These are phyloP conservation scores for Brassica nigra DNA, from an alignment of 345 rosid genomes.

Conservation along the genomic window DNA sequence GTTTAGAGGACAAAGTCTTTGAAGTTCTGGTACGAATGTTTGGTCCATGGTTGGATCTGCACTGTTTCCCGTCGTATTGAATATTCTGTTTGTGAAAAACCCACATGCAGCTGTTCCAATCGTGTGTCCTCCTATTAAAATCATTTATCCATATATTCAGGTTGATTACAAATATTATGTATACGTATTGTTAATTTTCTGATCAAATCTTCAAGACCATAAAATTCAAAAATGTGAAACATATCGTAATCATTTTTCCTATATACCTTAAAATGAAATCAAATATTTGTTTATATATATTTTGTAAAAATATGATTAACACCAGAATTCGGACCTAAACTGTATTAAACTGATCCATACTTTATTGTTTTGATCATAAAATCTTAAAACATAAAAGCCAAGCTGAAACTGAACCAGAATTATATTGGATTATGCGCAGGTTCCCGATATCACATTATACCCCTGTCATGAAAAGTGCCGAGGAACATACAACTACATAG, in stretches of 20 bases:
- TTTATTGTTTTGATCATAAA: too few relatives aligned
- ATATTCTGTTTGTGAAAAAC: constrained; percentile 46
- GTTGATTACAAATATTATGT: not conserved
- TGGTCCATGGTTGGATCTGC: constrained; percentile 49
- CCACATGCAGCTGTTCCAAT: constrained; percentile 57
- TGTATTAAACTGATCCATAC: too few relatives aligned
- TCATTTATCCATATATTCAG: not conserved
- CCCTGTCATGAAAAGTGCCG: too few relatives aligned
- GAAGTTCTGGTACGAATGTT: constrained; percentile 45
- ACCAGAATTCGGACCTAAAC: too few relatives aligned
- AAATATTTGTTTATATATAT: too few relatives aligned
- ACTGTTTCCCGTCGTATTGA: constrained; percentile 33
- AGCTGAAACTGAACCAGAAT: too few relatives aligned
- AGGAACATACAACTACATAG: too few relatives aligned
- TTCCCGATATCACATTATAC: too few relatives aligned
- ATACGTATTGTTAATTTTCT: not conserved
- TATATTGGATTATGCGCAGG: too few relatives aligned
- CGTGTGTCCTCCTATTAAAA: constrained; percentile 56
- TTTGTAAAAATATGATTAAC: too few relatives aligned
- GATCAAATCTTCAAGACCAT: not conserved
- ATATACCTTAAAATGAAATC: too few relatives aligned
- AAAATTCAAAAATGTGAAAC: not conserved
- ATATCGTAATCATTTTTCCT: not conserved
- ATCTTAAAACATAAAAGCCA: too few relatives aligned
- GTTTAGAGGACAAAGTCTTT: constrained; percentile 46